These are phyloP conservation scores for Fusarium avenaceum DNA, from an alignment of 2,329 filamentous ascomycete species.

Conservation along the genomic window DNA sequence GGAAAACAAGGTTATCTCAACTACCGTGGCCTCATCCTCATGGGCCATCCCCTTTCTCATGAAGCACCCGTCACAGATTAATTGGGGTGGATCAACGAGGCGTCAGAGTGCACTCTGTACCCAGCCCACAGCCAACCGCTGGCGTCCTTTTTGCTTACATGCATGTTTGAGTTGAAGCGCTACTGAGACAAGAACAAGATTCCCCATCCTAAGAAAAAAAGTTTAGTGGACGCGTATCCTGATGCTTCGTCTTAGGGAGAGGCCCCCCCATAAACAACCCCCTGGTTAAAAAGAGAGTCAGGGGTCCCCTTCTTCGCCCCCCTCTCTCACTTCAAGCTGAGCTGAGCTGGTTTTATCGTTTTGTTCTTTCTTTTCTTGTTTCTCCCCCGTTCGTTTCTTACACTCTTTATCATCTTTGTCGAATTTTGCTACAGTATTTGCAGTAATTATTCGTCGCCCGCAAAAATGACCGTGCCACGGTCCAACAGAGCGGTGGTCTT, in stretches of 20 bases:
- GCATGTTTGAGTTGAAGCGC: constrained; percentile 16
- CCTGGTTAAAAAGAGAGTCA: constrained; percentile 31
- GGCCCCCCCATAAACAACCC: background rate
- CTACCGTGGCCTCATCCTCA: constrained; percentile 11
- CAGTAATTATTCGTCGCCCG: background rate
- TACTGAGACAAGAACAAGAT: constrained; percentile 22
- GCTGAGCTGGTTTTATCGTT: constrained; percentile 6
- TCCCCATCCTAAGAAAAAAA: constrained; percentile 6
- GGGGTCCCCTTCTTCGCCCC: constrained; percentile 15
- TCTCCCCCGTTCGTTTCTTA: constrained; percentile 3
- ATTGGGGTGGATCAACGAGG: constrained; percentile 32
- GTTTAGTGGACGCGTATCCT: background rate
- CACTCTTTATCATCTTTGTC: background rate
- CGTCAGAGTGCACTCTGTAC: constrained; percentile 28
- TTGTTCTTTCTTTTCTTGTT: background rate
- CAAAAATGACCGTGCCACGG: constrained; percentile 28
- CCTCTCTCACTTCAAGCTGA: constrained; percentile 13
- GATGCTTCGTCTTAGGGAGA: constrained; percentile 20
- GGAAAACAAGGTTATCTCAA: constrained; percentile 1
- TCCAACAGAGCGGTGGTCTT: constrained; percentile 31
- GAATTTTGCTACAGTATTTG: background rate
- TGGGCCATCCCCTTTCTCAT: constrained; percentile 3
- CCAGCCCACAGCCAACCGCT: constrained; percentile 19
- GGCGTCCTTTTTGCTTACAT: constrained; percentile 1
- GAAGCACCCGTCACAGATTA: constrained; percentile 13